Percentiles rank a stretch among this genome's conserved stretches.
phyloP scores from a whole-genome alignment of 331 rosid species.

The Malus hybrid region DNA sequence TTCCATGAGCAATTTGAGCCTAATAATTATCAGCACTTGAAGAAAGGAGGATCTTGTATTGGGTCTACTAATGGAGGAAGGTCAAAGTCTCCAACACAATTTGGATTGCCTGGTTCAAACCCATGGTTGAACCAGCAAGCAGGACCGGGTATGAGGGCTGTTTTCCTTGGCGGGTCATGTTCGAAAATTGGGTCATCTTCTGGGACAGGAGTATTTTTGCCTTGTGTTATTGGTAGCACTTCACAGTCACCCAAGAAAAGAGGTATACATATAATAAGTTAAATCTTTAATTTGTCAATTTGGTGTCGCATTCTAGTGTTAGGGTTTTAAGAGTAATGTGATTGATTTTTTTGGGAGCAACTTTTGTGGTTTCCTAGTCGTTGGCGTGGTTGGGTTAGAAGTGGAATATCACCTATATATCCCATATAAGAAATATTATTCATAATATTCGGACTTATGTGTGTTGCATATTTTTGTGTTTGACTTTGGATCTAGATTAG shows the following conservation, averaged over 20 bases:
- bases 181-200: slow-evolving; percentile 10
- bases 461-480: background rate
- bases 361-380: slow-evolving; percentile 19
- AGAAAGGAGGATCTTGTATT: slow-evolving; percentile 15
- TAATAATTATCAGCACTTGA: slow-evolving; percentile 4
- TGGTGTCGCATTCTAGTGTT: background rate
- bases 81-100: background rate
- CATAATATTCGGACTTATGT: background rate
- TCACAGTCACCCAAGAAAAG: slow-evolving; percentile 30
- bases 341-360: background rate
- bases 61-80: slow-evolving; percentile 8
- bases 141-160: slow-evolving; percentile 29
- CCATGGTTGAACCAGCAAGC: slow-evolving; percentile 2
- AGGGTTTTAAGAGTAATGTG: background rate
- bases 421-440: background rate
- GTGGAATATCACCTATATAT: slow-evolving; percentile 32
- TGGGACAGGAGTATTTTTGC: slow-evolving; percentile 85
- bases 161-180: slow-evolving; percentile 31
- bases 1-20: background rate
- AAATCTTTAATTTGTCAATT: background rate
- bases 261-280: slow-evolving; percentile 24
- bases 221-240: slow-evolving; percentile 30
- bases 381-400: slow-evolving; percentile 34
- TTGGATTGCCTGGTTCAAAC: background rate
- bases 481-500: slow-evolving; percentile 2